Conservation (phyloP, 805 yeast species). For the Yamadazyma tumulicola region DNA sequence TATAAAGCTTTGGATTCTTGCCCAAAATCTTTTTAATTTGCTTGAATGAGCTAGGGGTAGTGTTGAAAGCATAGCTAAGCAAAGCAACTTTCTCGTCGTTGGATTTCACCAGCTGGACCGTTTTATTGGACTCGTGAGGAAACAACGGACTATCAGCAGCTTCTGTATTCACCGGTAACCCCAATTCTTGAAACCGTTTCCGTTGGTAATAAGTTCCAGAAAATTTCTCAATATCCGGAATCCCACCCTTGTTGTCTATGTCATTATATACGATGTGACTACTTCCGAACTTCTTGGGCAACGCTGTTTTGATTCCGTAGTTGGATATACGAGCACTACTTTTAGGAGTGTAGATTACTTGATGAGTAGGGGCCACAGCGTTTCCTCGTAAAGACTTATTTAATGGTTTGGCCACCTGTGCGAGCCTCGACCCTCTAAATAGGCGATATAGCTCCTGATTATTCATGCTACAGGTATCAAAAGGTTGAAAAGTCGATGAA, state of each 20-base stretch:
- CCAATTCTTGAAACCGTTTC: constrained; percentile 65
- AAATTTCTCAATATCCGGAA: constrained; percentile 68
- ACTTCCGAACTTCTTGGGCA: constrained; percentile 60
- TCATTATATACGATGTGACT: constrained; percentile 62
- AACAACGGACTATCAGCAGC: constrained; percentile 41
- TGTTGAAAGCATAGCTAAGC: constrained; percentile 29
- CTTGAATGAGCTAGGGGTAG: constrained; percentile 24
- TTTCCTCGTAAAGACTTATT: constrained; percentile 27
- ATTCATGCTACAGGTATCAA: constrained; percentile 17
- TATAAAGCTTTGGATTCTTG: constrained; percentile 45
- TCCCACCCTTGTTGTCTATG: constrained; percentile 60
- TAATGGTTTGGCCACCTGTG: constrained; percentile 44
- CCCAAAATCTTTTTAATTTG: constrained; percentile 33
- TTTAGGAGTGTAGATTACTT: constrained; percentile 66
- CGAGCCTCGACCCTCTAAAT: constrained; percentile 38
- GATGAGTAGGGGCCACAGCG: constrained; percentile 58
- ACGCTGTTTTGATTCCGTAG: constrained; percentile 70
- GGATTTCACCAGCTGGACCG: constrained; percentile 15
- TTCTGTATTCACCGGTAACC: constrained; percentile 43
- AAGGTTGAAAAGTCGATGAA: constrained; percentile 2
- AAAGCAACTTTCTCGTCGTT: constrained; percentile 12
- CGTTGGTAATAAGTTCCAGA: constrained; percentile 60
- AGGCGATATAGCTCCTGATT: constrained; percentile 31
- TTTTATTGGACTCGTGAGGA: constrained; percentile 25
- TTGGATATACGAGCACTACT: constrained; percentile 63